phyloP scores from a whole-genome alignment of 495 filamentous ascomycete species.

The Penicillium samsonianum region DNA sequence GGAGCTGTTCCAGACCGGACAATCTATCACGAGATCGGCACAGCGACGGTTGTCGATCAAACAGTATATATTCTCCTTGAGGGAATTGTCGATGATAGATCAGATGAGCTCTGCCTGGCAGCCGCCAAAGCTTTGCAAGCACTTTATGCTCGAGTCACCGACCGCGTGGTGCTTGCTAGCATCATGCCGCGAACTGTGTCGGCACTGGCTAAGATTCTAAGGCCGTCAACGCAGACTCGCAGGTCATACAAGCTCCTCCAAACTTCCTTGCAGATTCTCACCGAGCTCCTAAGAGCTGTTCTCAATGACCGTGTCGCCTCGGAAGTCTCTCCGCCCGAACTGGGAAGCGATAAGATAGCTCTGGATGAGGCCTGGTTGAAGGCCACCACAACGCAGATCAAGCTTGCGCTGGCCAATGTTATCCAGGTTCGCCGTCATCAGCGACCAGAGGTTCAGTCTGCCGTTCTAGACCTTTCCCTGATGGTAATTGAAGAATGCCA shows the following conservation, averaged over 20 bases:
- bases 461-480: conserved; percentile 69
- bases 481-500: conserved; percentile 75
- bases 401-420: conserved; percentile 77
- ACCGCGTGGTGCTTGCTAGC: conserved; percentile 70
- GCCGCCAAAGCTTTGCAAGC: conserved; percentile 65
- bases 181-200: conserved; percentile 92
- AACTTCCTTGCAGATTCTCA: conserved; percentile 59
- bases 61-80: conserved; percentile 79
- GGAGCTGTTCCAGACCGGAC: conserved; percentile 52
- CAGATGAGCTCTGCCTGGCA: conserved; percentile 63
- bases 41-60: conserved; percentile 74
- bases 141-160: conserved; percentile 62
- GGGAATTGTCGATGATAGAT: conserved; percentile 59
- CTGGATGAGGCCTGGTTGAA: conserved; percentile 71
- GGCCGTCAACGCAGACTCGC: conserved; percentile 63
- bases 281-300: conserved; percentile 59
- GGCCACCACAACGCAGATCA: conserved; percentile 79
- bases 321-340: conserved; percentile 23
- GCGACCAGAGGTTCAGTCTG: conserved; percentile 65
- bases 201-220: conserved; percentile 71
- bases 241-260: conserved; percentile 65
- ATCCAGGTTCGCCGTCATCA: conserved; percentile 77
- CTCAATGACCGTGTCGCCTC: conserved; percentile 57
- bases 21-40: conserved; percentile 56
- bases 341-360: conserved; percentile 37